Conservation (phyloP, 108 stramenopile species). For the Cyclotella sp. region DNA sequence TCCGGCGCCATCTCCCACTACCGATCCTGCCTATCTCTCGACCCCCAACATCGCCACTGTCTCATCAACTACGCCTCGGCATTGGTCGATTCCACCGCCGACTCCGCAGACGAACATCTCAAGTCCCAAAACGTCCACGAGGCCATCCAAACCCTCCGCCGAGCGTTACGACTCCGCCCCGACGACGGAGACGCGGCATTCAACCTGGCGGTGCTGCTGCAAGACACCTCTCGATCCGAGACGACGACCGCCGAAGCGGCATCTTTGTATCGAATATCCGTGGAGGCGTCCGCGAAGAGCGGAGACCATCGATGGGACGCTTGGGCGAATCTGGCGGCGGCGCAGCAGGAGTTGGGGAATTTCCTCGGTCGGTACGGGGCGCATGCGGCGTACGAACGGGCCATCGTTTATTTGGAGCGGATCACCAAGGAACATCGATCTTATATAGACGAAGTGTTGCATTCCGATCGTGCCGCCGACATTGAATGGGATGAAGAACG, state of each 20-base stretch:
- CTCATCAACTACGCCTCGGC: conserved; percentile 47
- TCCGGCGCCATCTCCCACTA: conserved; percentile 30
- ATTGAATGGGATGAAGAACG: conserved; percentile 26
- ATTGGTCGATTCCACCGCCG: conserved; percentile 38
- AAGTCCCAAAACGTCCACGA: conserved; percentile 11
- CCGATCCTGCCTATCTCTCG: conserved; percentile 37
- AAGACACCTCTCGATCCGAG: conserved; percentile 42
- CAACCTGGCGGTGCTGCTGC: conserved; percentile 55
- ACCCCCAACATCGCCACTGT: conserved; percentile 46
- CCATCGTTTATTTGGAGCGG: conserved; percentile 37
- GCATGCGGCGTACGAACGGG: conserved; percentile 35
- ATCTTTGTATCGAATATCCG: conserved; percentile 34
- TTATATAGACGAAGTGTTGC: conserved; percentile 23
- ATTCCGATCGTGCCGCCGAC: background rate
- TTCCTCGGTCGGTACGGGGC: conserved; percentile 36
- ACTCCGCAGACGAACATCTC: background rate
- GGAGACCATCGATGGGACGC: conserved; percentile 55
- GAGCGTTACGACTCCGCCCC: conserved; percentile 32
- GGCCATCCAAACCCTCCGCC: conserved; percentile 27
- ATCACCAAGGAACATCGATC: conserved; percentile 35
- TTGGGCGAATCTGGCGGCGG: conserved; percentile 54
- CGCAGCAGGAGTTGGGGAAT: conserved; percentile 45
- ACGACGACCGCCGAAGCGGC: conserved; percentile 45
- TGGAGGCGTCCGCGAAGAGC: conserved; percentile 14
- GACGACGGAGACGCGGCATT: conserved; percentile 53